Conservation (phyloP, 805 yeast species). For the Candida taoyuanica region DNA sequence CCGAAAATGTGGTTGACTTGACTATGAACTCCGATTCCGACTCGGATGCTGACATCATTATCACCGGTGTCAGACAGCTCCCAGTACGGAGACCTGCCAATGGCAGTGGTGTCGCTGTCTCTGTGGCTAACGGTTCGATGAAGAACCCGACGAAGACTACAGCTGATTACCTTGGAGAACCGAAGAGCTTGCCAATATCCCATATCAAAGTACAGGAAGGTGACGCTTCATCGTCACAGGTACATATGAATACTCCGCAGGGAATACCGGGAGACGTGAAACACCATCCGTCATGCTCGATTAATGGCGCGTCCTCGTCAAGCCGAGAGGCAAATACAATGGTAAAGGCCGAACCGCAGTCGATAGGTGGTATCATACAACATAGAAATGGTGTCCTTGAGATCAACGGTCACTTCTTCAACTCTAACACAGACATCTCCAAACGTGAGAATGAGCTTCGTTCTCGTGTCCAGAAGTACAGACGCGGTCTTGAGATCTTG, state of each 20-base stretch:
- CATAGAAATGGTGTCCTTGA: conserved; percentile 10
- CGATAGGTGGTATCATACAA: conserved; percentile 2
- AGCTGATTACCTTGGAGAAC: no score
- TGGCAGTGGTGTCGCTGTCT: no score
- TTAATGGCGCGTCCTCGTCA: no score
- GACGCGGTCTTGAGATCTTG: conserved; percentile 2
- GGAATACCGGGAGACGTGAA: no score
- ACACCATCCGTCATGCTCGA: no score
- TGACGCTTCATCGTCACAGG: no score
- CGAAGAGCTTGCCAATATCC: no score
- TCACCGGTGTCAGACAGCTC: conserved; percentile 14
- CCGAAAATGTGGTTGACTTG: conserved; percentile 15
- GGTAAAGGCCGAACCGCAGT: not conserved
- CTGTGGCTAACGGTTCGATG: no score
- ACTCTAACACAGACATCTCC: not conserved
- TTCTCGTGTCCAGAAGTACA: conserved; percentile 7
- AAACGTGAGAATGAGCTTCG: conserved; percentile 8
- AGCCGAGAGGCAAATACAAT: not conserved
- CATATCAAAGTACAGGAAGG: no score
- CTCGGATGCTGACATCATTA: conserved; percentile 22
- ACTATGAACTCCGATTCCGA: conserved; percentile 16
- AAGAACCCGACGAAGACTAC: no score
- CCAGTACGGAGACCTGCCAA: no score
- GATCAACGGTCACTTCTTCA: conserved; percentile 8
- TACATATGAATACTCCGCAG: no score